Evolutionary conservation across 768 basidiomycete genomes (phyloP), one percentile per base, ranked within the genome.

Genomic region (Kwoniella dendrophila): DNA sequence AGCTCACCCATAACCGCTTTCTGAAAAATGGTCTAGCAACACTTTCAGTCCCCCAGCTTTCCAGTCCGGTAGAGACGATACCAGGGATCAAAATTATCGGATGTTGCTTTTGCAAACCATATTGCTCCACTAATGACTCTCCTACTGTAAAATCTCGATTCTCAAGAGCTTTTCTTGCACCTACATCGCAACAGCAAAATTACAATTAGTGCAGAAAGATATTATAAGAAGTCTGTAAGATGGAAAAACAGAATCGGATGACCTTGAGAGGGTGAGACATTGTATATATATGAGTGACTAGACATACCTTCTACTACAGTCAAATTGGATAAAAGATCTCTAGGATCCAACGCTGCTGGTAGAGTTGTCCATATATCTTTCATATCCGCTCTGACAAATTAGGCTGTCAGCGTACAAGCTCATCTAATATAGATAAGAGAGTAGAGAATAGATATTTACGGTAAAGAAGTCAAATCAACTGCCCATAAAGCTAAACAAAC

Each of bases 11-110:
- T 36, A 84, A 69, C 6, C 91, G 88, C 78, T 95, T 88, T n/a
- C 94, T 86, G 77, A 99, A 98, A 82, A 92, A 96, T 0, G 87
- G 75, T 4, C 90, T 85, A 65, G 92, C 90, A 59, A 90, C 90
- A 0, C 88, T 86, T 4, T 86, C 83, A 0, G 95, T 95, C 4
- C 90, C 88, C 95, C 96, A 99, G 6, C 90, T 92, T 74, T 97
- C 94, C 61, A 97, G 81, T 4, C 89, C 88, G 85, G 92, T 94
- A 1, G 90, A 92, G 36, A 94, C 86, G 52, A 95, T 88, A 1
- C 92, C 92, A 4, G 93, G 92, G 26, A 94, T 84, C n/a, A 96
- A 81, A 2, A 95, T 83, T 12, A 94, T 85, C 0, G 93, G 92
- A 75, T 90, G 83, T 56, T 87, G 79, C 5, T 90, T 90, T 54